These are phyloP conservation scores for Colletotrichum chlorophyti DNA, from an alignment of 2,329 filamentous ascomycete species.

Conservation along the genomic window DNA sequence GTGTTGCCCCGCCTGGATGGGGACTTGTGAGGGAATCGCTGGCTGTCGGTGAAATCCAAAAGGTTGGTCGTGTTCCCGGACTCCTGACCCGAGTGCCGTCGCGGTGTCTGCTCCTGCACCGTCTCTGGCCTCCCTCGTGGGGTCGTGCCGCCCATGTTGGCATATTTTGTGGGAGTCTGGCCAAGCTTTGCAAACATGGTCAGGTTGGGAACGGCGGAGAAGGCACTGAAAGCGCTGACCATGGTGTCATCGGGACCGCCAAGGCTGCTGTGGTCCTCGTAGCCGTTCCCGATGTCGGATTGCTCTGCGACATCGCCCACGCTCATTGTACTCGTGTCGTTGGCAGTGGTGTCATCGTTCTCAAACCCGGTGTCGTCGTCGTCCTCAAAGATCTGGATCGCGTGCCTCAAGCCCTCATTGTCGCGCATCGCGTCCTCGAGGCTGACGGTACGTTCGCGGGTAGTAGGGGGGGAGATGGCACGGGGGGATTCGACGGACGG, in stretches of 20 bases:
- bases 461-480: conserved; percentile 23
- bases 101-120: conserved; percentile 43
- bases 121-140: conserved; percentile 44
- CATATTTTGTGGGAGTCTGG: conserved; percentile 66
- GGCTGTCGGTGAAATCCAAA: conserved; percentile 86
- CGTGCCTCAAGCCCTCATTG: conserved; percentile 63
- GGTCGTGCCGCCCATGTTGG: conserved; percentile 45
- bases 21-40: conserved; percentile 56
- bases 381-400: conserved; percentile 70
- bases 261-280: conserved; percentile 41
- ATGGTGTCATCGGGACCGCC: conserved; percentile 71
- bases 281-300: conserved; percentile 35
- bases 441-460: conserved; percentile 47
- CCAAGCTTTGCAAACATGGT: conserved; percentile 80
- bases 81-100: conserved; percentile 47
- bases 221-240: conserved; percentile 86
- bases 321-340: conserved; percentile 30
- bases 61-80: conserved; percentile 75
- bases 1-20: conserved; percentile 46
- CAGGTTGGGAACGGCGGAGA: conserved; percentile 89
- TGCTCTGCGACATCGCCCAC: conserved; percentile 26
- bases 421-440: conserved; percentile 61
- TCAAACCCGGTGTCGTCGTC: conserved; percentile 38
- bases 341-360: conserved; percentile 15
- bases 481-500: conserved; percentile 31